These are phyloP conservation scores for Suhomyces kilbournensis DNA, from an alignment of 805 yeast genomes.

Conservation along the genomic window DNA sequence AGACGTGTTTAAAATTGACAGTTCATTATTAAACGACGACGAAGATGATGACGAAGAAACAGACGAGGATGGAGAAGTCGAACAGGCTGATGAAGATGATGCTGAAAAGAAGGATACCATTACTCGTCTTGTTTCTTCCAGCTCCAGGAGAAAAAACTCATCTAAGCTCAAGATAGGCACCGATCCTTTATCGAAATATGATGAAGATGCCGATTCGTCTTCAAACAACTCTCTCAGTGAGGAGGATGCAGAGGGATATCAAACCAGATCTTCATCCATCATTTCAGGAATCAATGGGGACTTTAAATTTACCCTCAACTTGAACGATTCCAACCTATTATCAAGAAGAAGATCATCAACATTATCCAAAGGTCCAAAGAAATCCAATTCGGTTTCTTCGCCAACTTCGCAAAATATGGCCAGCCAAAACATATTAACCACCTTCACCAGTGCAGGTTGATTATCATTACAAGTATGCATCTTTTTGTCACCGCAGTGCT, in stretches of 20 bases:
- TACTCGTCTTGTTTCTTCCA: conserved; percentile 7
- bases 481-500: background rate
- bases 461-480: background rate
- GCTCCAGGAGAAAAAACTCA: conserved; percentile 4
- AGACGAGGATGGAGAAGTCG: conserved; percentile 6
- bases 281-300: conserved; percentile 40
- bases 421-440: background rate
- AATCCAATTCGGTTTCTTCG: conserved; percentile 4
- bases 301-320: conserved; percentile 53
- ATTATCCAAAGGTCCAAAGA: conserved; percentile 10
- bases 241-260: conserved; percentile 20
- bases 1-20: conserved; percentile 21
- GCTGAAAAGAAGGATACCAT: conserved; percentile 12
- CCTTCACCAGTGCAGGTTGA: background rate
- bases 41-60: conserved; percentile 8
- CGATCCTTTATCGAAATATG: background rate
- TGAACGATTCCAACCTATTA: conserved; percentile 63
- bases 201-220: conserved; percentile 11
- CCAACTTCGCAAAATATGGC: background rate
- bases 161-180: conserved; percentile 2
- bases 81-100: conserved; percentile 11
- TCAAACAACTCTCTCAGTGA: conserved; percentile 10
- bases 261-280: conserved; percentile 38
- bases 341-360: conserved; percentile 49
- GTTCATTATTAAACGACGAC: conserved; percentile 1